A percentile compares a stretch with the other conserved stretches of the same genome.
Conservation (phyloP, 1,284 basidiomycete genomes). For the Papiliotrema flavescens region DNA sequence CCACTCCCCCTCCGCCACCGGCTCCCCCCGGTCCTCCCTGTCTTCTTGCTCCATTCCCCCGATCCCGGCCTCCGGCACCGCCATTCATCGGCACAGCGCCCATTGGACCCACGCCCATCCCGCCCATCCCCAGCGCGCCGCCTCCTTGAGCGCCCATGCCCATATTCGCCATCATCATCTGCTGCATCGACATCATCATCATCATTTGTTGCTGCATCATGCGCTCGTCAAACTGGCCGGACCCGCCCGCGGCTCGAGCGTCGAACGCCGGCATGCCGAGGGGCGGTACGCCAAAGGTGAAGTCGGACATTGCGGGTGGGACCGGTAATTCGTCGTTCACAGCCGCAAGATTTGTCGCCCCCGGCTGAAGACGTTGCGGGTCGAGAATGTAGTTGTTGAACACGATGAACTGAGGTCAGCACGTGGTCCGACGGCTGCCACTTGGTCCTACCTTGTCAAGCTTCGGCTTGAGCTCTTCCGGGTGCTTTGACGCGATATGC, state of each 20-base stretch:
- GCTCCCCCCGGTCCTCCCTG: conserved; percentile 23
- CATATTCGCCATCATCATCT: conserved; percentile 40
- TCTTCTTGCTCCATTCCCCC: conserved; percentile 13
- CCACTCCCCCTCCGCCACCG: conserved; percentile 1
- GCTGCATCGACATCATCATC: conserved; percentile 50
- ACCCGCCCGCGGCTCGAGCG: not conserved
- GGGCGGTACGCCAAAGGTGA: conserved; percentile 7
- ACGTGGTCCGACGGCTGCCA: not conserved
- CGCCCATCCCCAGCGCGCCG: not conserved
- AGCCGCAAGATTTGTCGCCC: conserved; percentile 39
- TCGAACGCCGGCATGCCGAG: conserved; percentile 5
- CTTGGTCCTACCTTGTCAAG: conserved; percentile 41
- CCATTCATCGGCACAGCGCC: not conserved
- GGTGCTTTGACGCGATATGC: conserved; percentile 84
- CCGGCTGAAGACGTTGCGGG: conserved; percentile 80
- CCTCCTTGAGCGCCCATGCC: no score
- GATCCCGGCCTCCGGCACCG: conserved; percentile 6
- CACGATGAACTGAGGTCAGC: conserved; percentile 62
- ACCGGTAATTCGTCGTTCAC: conserved; percentile 42
- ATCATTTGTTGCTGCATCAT: conserved; percentile 49
- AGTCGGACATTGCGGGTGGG: not conserved
- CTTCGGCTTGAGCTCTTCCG: conserved; percentile 60
- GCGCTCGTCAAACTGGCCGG: conserved; percentile 1
- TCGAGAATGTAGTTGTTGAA: conserved; percentile 93
- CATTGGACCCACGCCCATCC: conserved; percentile 2